Evolutionary conservation across 2,329 filamentous ascomycete species (phyloP), one percentile per base, ranked within the genome.

Genomic region (Stachybotrys chartarum): DNA sequence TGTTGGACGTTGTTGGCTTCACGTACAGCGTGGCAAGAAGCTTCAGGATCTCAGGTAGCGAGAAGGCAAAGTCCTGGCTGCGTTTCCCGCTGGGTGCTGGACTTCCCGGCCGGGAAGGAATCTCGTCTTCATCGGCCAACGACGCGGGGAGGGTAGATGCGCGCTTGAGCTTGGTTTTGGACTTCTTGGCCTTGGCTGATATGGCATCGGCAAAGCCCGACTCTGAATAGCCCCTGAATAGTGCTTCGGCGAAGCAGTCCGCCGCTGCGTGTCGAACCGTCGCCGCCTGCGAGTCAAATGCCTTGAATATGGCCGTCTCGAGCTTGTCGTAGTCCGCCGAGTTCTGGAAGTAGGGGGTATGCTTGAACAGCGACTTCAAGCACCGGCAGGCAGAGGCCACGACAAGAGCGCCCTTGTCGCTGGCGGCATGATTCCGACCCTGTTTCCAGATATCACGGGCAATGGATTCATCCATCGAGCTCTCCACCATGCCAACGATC

Each of bases 401-500:
- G 7, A 93, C 91, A 39, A 96, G 79, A 3, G 85, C 79, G 5
- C 91, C 89, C 71, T 94, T 97, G 70, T 99, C 95, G 57, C 79
- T 80, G 0, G 85, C 80, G 31, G 88, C 88, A 62, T 88, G 81
- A 70, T 80, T 90, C 59, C 94, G 85, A 30, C 86, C 87, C 68
- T 93, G 89, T 71, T 97, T 99, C 91, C 91, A 97, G 16, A 95
- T 83, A 68, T 97, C 92, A 65, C 91, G 85, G n/a, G 89, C 89
- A 44, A 92, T 79, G 54, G 76, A 78, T 70, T 99, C 94, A 63
- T 99, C 94, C 64, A 93, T 79, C 57, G 90, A 91, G 6, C 79
- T 78, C 55, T 83, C 81, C 31, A 97, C 83, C 70, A 92, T 93
- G 56, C 79, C 80, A 30, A 87, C 79, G 46, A 97, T 82, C 73